Evolutionary conservation across 1,284 basidiomycete species (phyloP), one percentile per base, ranked within the genome.

Genomic region (Volvariella surrecta): DNA sequence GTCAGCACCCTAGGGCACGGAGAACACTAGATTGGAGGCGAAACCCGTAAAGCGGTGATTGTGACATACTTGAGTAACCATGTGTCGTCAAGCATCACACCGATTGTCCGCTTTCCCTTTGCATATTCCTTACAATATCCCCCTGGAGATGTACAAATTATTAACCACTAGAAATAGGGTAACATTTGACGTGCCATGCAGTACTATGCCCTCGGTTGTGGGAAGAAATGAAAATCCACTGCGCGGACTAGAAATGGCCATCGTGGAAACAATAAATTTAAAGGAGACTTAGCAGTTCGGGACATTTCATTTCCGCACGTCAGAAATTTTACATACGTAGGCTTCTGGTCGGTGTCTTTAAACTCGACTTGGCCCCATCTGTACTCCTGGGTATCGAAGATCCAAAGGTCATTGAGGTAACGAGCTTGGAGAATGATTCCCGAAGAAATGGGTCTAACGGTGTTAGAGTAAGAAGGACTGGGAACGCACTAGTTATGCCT

Each of bases 61-160:
- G 24, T 11, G 18, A 39, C 70, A 9, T 48, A 86, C 79, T 80
- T 76, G n/a, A 96, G 70, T 44, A 94, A 70, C 91, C 93, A 96
- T 0, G 88, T 89, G 55, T 97, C 93, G 28, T 94, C 90, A 3
- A 95, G 70, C 60, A 90, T 91, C 8, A 93, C 71, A 1, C 93
- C 93, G 31, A 92, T 71, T 0, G 89, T 82, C 2, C 89, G 73
- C 56, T 92, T 90, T 0, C 90, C 90, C 57, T 94, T 94, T 32
- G 71, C 65, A 53, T 95, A 96, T 58, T 90, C 87, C 58, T 96
- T 96, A 57, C 87, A 89, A 59, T 96, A 97, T 0, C 93, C 93
- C 8, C 85, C 82, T 28, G 24, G 11, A 28, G 24, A 11, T n/a
- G n/a, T 19, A 15, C 18, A 16, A 40, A n/a, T n/a, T n/a, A n/a